These are phyloP conservation scores for Erysimum cheiri DNA, from an alignment of 441 rosid species.

Conservation along the genomic window DNA sequence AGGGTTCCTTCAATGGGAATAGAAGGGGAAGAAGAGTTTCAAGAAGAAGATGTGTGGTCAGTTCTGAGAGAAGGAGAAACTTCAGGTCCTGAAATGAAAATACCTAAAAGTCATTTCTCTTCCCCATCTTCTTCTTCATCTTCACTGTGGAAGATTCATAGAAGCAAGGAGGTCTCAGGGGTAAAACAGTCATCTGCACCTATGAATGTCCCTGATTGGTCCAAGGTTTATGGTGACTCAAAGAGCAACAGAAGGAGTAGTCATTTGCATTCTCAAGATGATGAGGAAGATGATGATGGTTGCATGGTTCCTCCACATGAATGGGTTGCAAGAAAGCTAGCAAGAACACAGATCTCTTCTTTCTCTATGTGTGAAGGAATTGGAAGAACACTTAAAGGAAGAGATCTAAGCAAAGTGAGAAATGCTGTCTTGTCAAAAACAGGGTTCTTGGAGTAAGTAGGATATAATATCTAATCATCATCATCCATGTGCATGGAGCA, in stretches of 20 bases:
- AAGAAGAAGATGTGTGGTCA: constrained; percentile 81
- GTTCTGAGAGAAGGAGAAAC: constrained; percentile 54
- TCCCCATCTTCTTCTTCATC: constrained; percentile 53
- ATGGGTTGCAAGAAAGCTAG: constrained; percentile 87
- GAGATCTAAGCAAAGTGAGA: constrained; percentile 95
- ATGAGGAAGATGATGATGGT: constrained; percentile 48
- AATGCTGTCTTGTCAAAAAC: constrained; percentile 88
- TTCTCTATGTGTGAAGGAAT: constrained; percentile 91
- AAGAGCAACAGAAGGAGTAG: constrained; percentile 40
- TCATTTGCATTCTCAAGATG: constrained; percentile 30
- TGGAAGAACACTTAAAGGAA: constrained; percentile 97
- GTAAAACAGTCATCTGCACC: constrained; percentile 74
- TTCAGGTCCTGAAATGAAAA: constrained; percentile 49
- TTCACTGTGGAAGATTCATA: constrained; percentile 59
- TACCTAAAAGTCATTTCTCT: constrained; percentile 45
- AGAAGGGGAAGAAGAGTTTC: constrained; percentile 65
- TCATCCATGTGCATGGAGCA: constrained; percentile 42
- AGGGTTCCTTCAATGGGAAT: constrained; percentile 41
- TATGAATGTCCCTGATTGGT: constrained; percentile 82
- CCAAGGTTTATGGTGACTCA: constrained; percentile 67
- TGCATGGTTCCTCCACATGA: constrained; percentile 94
- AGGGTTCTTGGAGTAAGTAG: constrained; percentile 82
- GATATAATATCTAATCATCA: constrained; percentile 28
- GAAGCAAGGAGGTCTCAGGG: constrained; percentile 37
- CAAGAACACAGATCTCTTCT: constrained; percentile 82